These are phyloP conservation scores for Trametes pubescens DNA, from an alignment of 1,284 basidiomycete genomes.

Conservation along the genomic window DNA sequence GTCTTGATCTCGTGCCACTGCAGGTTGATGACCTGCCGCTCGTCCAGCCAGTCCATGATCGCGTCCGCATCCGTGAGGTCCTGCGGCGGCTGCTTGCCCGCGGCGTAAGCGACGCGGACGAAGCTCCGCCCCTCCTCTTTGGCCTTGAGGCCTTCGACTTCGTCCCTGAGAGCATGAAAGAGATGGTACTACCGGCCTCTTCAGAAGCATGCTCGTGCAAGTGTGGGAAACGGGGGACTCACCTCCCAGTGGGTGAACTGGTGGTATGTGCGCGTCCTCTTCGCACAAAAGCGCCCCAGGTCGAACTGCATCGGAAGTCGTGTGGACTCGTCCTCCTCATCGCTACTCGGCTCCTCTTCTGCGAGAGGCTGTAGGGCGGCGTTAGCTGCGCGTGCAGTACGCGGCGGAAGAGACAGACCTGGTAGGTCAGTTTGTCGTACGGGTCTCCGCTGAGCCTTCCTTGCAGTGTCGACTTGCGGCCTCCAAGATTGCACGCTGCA, in stretches of 20 bases:
- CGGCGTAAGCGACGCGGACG: conserved; percentile 62
- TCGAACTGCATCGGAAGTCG: conserved; percentile 49
- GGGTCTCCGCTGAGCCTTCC: conserved; percentile 65
- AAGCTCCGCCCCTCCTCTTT: conserved; percentile 51
- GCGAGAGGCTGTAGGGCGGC: conserved; percentile 24
- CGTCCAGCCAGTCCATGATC: conserved; percentile 84
- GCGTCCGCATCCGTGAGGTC: conserved; percentile 76
- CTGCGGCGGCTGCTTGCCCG: conserved; percentile 62
- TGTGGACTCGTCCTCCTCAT: conserved; percentile 45
- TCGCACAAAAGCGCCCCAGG: conserved; percentile 80
- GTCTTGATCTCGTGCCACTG: conserved; percentile 73
- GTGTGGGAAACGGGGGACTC: conserved; percentile 31
- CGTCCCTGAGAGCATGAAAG: conserved; percentile 60
- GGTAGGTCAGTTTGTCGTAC: conserved; percentile 68
- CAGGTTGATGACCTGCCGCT: conserved; percentile 68
- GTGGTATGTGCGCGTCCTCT: conserved; percentile 75
- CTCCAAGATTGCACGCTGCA: conserved; percentile 81
- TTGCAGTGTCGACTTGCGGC: conserved; percentile 66
- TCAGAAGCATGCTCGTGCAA: background rate
- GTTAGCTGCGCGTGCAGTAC: background rate
- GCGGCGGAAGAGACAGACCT: conserved; percentile 45
- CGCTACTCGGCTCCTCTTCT: conserved; percentile 40
- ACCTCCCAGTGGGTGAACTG: conserved; percentile 89
- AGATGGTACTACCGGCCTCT: conserved; percentile 56
- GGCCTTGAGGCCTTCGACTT: conserved; percentile 60